Evolutionary conservation across 805 yeast genomes (phyloP).

Genomic region (Candida saitoana): DNA sequence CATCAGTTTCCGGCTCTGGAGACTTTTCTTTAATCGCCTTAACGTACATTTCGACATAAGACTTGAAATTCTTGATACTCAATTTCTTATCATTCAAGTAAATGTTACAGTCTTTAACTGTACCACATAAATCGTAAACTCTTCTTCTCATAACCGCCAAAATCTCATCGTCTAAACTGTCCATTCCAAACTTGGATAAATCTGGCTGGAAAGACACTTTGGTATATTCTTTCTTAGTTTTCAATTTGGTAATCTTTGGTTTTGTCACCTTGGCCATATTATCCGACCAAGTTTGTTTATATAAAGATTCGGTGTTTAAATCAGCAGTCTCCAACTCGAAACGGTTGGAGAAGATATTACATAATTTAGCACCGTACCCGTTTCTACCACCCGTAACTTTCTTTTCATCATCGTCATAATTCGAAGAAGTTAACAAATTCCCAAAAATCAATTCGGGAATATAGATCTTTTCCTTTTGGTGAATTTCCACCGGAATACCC

Average conservation of each 20-base stretch:
- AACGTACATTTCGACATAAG: conserved; percentile 84
- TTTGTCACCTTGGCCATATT: conserved; percentile 79
- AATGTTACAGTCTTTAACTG: conserved; percentile 78
- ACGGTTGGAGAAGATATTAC: conserved; percentile 90
- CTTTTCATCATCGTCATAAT: conserved; percentile 91
- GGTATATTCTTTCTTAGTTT: conserved; percentile 71
- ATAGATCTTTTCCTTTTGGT: conserved; percentile 83
- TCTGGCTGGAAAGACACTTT: conserved; percentile 88
- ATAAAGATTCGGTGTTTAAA: conserved; percentile 52
- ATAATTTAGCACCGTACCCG: conserved; percentile 95
- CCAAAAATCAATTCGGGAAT: conserved; percentile 97
- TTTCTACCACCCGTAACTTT: conserved; percentile 98
- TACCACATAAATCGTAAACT: conserved; percentile 93
- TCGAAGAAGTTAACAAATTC: conserved; percentile 87
- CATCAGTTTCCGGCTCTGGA: conserved; percentile 26
- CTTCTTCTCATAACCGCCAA: conserved; percentile 84
- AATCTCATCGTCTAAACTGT: conserved; percentile 73
- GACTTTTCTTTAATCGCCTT: conserved; percentile 61
- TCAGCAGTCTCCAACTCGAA: conserved; percentile 90
- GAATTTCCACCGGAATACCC: conserved; percentile 94
- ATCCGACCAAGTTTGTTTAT: conserved; percentile 79
- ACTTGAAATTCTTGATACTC: conserved; percentile 71
- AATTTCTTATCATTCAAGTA: conserved; percentile 71
- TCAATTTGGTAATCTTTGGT: conserved; percentile 63
- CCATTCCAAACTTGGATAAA: conserved; percentile 79